phyloP scores from a whole-genome alignment of 192 early-diverging fungal species.

The Entomortierella chlamydospora region DNA sequence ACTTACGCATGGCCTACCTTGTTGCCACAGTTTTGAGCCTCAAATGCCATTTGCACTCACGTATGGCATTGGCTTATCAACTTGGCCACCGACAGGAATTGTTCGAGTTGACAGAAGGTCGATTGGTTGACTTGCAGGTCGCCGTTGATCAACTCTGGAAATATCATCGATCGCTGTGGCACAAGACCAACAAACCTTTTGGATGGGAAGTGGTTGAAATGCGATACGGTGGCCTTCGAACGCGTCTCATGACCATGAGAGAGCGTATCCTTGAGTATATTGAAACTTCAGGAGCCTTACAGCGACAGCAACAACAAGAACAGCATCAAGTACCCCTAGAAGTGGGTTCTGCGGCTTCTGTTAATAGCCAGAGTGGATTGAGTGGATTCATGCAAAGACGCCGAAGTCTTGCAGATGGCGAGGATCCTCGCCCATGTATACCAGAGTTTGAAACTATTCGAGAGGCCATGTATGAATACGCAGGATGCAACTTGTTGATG shows the following conservation, averaged over 20 bases:
- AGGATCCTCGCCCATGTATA: constrained; percentile 53
- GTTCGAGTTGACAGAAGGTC: constrained; percentile 66
- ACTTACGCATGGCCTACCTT: constrained; percentile 74
- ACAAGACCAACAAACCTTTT: constrained; percentile 84
- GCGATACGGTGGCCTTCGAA: constrained; percentile 81
- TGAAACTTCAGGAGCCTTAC: constrained; percentile 28
- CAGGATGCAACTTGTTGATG: constrained; percentile 73
- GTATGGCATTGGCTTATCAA: constrained; percentile 70
- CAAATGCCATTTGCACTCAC: constrained; percentile 77
- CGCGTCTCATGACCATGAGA: constrained; percentile 75
- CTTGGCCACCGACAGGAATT: constrained; percentile 63
- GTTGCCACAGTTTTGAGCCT: constrained; percentile 75
- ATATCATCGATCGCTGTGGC: constrained; percentile 85
- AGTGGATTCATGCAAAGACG: constrained; percentile 47
- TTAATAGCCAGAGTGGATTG: constrained; percentile 44
- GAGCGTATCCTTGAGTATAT: constrained; percentile 74
- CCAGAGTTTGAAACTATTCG: constrained; percentile 77
- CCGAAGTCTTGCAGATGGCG: constrained; percentile 21
- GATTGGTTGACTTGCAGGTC: constrained; percentile 67
- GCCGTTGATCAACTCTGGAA: constrained; percentile 80
- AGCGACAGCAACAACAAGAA: constrained; percentile 8
- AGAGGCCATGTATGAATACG: constrained; percentile 72
- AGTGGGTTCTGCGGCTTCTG: constrained; percentile 19
- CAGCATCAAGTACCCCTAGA: neutral
- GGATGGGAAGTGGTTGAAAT: constrained; percentile 88